Percentiles rank a stretch among this genome's conserved stretches.
Conservation (phyloP, 768 basidiomycete genomes). For the Podaxis sp. region DNA sequence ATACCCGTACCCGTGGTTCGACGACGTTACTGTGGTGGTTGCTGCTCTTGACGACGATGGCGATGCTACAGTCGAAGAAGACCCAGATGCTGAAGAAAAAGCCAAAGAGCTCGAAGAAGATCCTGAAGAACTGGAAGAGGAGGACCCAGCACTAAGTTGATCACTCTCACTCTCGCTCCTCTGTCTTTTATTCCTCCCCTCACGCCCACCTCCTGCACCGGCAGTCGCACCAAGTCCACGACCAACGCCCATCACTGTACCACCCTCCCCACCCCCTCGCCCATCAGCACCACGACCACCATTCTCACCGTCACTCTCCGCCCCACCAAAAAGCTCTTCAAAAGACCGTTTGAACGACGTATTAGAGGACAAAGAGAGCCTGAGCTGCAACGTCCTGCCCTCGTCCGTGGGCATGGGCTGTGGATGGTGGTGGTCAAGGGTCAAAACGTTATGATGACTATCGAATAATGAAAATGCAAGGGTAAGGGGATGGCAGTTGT, state of each 20-base stretch:
- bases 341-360: constrained; percentile 14
- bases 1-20: too few species aligned
- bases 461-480: background rate
- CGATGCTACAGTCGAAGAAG: background rate
- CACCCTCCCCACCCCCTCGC: background rate
- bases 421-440: too few species aligned
- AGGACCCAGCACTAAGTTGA: background rate
- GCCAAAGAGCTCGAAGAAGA: background rate
- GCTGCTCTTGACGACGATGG: background rate
- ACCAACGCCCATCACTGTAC: background rate
- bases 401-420: constrained; percentile 3
- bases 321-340: constrained; percentile 12
- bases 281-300: background rate
- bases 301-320: constrained; percentile 6
- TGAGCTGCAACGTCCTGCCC: constrained; percentile 9
- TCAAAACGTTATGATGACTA: too few species aligned
- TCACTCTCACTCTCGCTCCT: background rate
- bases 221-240: background rate
- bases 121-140: background rate
- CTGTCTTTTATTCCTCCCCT: constrained; percentile 10
- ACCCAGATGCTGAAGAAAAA: background rate
- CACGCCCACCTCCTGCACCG: background rate
- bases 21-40: background rate
- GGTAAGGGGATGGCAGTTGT: background rate
- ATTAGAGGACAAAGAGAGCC: constrained; percentile 4